Base-by-base conservation (phyloP, 2,329 filamentous ascomycete species). In the Fusarium anthophilum region DNA sequence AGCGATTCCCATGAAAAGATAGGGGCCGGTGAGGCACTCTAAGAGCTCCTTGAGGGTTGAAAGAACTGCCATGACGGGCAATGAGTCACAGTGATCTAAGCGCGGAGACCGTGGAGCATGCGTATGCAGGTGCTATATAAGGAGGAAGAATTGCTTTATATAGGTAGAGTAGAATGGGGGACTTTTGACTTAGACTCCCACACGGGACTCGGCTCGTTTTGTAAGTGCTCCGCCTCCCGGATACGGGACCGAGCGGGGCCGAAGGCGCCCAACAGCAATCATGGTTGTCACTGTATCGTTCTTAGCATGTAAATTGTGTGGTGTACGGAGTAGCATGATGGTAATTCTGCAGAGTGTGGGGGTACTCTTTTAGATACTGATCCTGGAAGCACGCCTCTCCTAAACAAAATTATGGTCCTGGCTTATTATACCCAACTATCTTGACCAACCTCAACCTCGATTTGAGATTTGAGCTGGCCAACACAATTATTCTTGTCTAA, bases 1-100 rank as follows among this genome's bases (percentile, higher is more conserved):
- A 1, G 88, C 85, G 24, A 84, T 72, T 59, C 74, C 72, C 76
- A 93, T 84, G 78, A 92, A 90, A 8, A 85, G 55, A 83, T 88
- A 88, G 1, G 89, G 89, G 63, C 81, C 75, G 22, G 87, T 43
- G 56, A 90, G 80, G 63, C 78, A 77, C 70, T 69, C 57, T 77
- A 83, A 38, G 53, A 81, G 63, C 54, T 79, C 74, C 43, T 69
- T 66, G 48, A 81, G 53, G 24, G 73, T 70, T 28, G 74, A 61
- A 51, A 79, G 57, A 53, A 76, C 63, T 44, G 68, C 54, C 80
- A 82, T 82, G 69, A 41, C 67, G 53, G 48, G 48, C 60, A 32
- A n/a, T 7, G 56, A 50, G 44, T 56, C 35, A 22, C 37, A 37
- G 13, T 47, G 13, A 20, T 47, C 3, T 37, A 44, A 26, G 20